Percentiles rank a stretch among this genome's conserved stretches.
phyloP scores from a whole-genome alignment of 116 monocot genomes.

The Thalassia testudinum region DNA sequence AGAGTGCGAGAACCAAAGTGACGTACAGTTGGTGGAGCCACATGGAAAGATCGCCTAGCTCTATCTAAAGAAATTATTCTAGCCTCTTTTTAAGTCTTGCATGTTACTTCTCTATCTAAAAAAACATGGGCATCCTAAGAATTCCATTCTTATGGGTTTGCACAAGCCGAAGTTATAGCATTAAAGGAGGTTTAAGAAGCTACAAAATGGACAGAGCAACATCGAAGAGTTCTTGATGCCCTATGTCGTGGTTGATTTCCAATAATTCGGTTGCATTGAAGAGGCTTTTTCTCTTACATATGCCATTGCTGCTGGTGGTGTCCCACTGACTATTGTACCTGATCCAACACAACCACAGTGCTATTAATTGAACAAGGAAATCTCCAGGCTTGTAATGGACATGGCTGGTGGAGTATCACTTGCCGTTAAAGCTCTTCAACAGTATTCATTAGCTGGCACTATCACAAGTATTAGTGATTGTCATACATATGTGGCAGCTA shows the following conservation, averaged over 20 bases:
- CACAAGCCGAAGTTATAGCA: conserved; percentile 54
- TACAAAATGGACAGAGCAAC: conserved; percentile 66
- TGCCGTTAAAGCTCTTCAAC: conserved; percentile 52
- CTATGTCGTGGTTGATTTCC: conserved; percentile 46
- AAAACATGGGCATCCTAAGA: conserved; percentile 60
- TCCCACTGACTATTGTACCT: conserved; percentile 90
- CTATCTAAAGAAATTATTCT: no score
- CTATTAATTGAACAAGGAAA: conserved; percentile 73
- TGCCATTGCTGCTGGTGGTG: conserved; percentile 55
- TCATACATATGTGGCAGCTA: no score
- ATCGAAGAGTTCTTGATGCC: conserved; percentile 64
- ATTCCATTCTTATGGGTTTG: conserved; percentile 59
- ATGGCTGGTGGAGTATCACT: conserved; percentile 42
- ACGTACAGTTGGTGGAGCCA: no score
- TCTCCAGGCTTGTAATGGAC: conserved; percentile 45
- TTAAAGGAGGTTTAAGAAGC: conserved; percentile 60
- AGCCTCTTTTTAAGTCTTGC: no score
- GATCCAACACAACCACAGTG: conserved; percentile 82
- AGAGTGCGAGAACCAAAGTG: no score
- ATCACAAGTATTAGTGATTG: no score
- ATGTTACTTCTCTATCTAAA: conserved; percentile 49
- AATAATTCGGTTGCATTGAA: conserved; percentile 31
- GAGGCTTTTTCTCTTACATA: conserved; percentile 63
- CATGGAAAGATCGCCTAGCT: no score
- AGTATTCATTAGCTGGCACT: conserved; percentile 58